Conservation (phyloP, 305 asterid genomes). For the Solanum hybrid region DNA sequence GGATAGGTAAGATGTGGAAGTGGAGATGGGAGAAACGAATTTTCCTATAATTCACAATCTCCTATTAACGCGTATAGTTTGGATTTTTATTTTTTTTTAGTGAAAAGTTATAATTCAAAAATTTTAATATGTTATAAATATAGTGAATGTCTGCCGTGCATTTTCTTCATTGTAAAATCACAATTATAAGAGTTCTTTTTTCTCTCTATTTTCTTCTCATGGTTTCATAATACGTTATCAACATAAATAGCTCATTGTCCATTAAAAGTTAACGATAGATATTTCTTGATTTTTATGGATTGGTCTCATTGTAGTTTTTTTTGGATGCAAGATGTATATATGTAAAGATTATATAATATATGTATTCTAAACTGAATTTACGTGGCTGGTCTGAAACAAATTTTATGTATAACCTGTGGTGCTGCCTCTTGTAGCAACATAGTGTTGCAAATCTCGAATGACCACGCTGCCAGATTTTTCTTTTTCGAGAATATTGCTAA, state of each 20-base stretch:
- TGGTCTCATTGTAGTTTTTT: neutral
- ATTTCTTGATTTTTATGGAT: neutral
- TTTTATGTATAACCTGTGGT: neutral
- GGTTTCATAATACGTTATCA: rapidly evolving
- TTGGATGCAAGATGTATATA: neutral
- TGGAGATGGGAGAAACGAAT: neutral
- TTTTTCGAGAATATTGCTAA: neutral
- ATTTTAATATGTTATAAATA: no score
- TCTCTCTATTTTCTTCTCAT: neutral
- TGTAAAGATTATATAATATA: neutral
- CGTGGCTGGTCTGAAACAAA: neutral
- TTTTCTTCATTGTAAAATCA: neutral
- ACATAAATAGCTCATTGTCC: neutral
- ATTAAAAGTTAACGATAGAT: no score
- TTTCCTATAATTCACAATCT: neutral
- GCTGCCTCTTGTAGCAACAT: neutral
- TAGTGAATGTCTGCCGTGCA: neutral
- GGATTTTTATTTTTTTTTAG: neutral
- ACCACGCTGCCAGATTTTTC: neutral
- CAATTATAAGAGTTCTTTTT: no score
- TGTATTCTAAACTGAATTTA: neutral
- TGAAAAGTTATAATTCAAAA: no score
- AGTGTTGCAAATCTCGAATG: neutral
- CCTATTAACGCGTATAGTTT: neutral
- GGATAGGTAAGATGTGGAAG: neutral